Evolutionary conservation across 2,329 filamentous ascomycete species (phyloP).

Genomic region (Colletotrichum sp.): DNA sequence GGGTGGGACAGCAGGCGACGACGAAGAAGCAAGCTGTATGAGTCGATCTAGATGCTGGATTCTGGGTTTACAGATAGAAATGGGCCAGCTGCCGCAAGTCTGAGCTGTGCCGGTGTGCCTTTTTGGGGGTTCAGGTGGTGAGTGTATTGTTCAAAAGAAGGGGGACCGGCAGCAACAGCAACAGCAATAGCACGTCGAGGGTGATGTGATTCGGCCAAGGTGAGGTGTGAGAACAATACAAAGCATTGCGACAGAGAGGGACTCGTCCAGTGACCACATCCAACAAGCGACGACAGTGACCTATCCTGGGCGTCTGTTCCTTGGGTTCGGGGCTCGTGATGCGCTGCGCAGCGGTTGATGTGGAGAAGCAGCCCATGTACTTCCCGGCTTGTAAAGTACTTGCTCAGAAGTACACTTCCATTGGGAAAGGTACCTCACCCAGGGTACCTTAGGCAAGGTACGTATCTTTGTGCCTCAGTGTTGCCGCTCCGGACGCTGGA

Average conservation of each 20-base stretch:
- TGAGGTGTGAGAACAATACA: not conserved
- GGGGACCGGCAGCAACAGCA: not conserved
- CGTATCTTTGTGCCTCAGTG: not conserved
- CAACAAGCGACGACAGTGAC: not conserved
- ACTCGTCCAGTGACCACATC: not conserved
- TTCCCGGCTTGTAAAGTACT: not conserved
- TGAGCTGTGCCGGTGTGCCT: not conserved
- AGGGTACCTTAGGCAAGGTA: not conserved
- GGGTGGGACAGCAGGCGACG: not conserved
- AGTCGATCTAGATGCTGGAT: not conserved
- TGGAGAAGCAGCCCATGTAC: conserved; percentile 1
- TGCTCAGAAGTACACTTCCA: not conserved
- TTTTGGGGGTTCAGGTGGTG: not conserved
- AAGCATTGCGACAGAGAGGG: not conserved
- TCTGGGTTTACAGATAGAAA: not conserved
- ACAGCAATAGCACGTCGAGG: not conserved
- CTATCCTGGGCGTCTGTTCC: not conserved
- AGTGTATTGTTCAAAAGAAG: not conserved
- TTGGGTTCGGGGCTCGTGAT: conserved; percentile 20
- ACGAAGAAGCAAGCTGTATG: not conserved
- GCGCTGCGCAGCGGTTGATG: conserved; percentile 4
- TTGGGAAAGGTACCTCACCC: not conserved
- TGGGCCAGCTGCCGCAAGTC: not conserved
- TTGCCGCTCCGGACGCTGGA: conserved; percentile 4
- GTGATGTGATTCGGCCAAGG: not conserved